phyloP scores from a whole-genome alignment of 1,284 basidiomycete species.

The Trichosporon sp. region DNA sequence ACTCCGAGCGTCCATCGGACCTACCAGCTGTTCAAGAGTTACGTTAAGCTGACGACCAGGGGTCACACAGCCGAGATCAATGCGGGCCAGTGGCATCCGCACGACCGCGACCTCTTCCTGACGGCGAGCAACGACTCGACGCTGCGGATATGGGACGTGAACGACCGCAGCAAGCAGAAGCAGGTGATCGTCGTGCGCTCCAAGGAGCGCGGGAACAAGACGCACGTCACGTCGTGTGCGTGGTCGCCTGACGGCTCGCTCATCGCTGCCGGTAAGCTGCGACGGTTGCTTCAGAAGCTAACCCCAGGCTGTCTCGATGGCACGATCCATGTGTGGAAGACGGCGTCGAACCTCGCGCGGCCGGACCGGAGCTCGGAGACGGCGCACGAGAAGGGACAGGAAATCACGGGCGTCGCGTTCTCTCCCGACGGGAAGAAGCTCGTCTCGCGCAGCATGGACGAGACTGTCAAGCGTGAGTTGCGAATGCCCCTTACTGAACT shows the following conservation, averaged over 20 bases:
- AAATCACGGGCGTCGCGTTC: constrained; percentile 81
- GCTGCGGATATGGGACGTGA: constrained; percentile 91
- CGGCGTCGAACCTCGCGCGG: constrained; percentile 86
- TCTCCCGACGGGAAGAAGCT: constrained; percentile 79
- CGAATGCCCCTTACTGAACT: background rate
- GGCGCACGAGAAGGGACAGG: constrained; percentile 79
- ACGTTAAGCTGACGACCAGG: constrained; percentile 57
- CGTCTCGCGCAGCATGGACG: constrained; percentile 85
- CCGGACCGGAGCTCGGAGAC: constrained; percentile 81
- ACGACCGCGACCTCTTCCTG: constrained; percentile 77
- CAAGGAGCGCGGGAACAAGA: constrained; percentile 91
- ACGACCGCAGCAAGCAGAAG: constrained; percentile 85
- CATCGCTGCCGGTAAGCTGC: constrained; percentile 75
- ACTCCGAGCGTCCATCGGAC: too few species aligned
- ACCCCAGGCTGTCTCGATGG: constrained; percentile 81
- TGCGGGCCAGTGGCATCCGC: constrained; percentile 88
- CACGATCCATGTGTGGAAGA: constrained; percentile 87
- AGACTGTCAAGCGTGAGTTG: constrained; percentile 85
- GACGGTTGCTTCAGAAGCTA: constrained; percentile 22
- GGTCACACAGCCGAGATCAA: constrained; percentile 93
- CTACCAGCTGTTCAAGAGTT: too few species aligned
- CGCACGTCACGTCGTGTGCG: constrained; percentile 82
- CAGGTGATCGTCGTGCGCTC: constrained; percentile 93
- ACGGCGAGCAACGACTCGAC: constrained; percentile 95
- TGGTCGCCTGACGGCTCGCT: constrained; percentile 82